Percentiles rank a stretch among this genome's conserved stretches.
Evolutionary conservation across 2,329 filamentous ascomycete species (phyloP).

Genomic region (Aaosphaeria pasadenensis): DNA sequence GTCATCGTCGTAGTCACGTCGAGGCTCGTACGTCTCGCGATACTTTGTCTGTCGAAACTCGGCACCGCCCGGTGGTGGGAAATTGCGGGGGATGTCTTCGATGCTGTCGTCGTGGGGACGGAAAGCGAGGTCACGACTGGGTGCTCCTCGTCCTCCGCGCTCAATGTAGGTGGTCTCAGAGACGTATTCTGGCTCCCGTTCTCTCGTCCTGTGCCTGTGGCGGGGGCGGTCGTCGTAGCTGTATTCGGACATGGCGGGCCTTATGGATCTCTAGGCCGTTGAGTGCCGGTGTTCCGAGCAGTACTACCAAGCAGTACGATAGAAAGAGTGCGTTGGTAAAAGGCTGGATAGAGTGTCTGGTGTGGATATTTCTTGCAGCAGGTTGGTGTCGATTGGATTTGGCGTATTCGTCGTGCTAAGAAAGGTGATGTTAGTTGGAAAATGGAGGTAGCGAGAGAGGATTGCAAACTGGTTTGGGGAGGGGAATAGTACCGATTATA

Average conservation of each 20-base stretch:
- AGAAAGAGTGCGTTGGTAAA: too few species aligned
- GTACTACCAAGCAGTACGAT: too few species aligned
- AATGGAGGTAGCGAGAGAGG: not conserved
- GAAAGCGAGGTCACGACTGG: slow-evolving; percentile 49
- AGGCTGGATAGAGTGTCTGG: too few species aligned
- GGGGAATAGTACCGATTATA: slow-evolving; percentile 18
- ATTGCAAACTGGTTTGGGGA: not conserved
- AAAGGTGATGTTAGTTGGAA: not conserved
- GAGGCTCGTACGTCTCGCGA: slow-evolving; percentile 48
- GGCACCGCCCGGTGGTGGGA: slow-evolving; percentile 63
- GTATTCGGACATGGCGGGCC: slow-evolving; percentile 47
- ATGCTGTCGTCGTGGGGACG: slow-evolving; percentile 71
- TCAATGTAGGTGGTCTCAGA: slow-evolving; percentile 51
- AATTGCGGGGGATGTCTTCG: slow-evolving; percentile 82
- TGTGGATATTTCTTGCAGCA: too few species aligned
- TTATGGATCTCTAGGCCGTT: not conserved
- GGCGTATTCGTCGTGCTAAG: not conserved
- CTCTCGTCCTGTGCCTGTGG: slow-evolving; percentile 42
- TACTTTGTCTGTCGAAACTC: slow-evolving; percentile 46
- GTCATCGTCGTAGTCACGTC: slow-evolving; percentile 61
- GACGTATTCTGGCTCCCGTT: slow-evolving; percentile 50
- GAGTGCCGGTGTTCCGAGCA: not conserved
- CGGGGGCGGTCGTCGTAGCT: slow-evolving; percentile 48
- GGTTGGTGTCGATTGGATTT: too few species aligned
- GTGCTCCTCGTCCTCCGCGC: slow-evolving; percentile 44